A percentile compares a stretch with the other conserved stretches of the same genome.
These are phyloP conservation scores for Nakazawaea sp. DNA, from an alignment of 805 yeast genomes.

Conservation along the genomic window DNA sequence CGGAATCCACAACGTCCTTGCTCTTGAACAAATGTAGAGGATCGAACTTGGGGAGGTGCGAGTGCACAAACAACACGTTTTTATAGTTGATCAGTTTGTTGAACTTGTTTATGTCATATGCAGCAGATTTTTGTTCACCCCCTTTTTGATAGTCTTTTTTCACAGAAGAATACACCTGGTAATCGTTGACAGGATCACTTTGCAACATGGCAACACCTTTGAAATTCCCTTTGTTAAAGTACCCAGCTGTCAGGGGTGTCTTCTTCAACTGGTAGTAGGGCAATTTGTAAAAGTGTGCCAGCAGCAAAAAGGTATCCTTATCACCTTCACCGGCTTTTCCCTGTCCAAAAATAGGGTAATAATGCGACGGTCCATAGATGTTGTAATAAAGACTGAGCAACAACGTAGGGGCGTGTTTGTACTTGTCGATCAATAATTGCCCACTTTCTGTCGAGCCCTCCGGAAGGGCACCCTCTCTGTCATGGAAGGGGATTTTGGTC, in stretches of 20 bases:
- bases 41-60: conserved; percentile 41
- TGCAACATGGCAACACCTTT: conserved; percentile 55
- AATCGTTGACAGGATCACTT: conserved; percentile 42
- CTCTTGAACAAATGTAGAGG: conserved; percentile 23
- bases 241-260: conserved; percentile 43
- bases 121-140: neutral
- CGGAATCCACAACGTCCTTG: neutral
- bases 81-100: neutral
- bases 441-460: conserved; percentile 53
- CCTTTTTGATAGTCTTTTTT: neutral
- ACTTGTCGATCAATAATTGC: conserved; percentile 42
- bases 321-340: conserved; percentile 52
- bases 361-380: conserved; percentile 41
- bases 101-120: neutral
- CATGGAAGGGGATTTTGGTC: conserved; percentile 35
- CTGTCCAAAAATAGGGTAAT: conserved; percentile 39
- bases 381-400: conserved; percentile 47
- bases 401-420: conserved; percentile 38
- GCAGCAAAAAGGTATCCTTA: conserved; percentile 52
- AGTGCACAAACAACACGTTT: conserved; percentile 26
- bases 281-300: conserved; percentile 34
- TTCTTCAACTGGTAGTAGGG: conserved; percentile 43
- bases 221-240: conserved; percentile 24
- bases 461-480: conserved; percentile 44
- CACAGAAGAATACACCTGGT: conserved; percentile 13